Percentiles rank a stretch among this genome's conserved stretches.
Evolutionary conservation across 2,329 filamentous ascomycete genomes (phyloP).

Genomic region (Amauroascus verrucosus): DNA sequence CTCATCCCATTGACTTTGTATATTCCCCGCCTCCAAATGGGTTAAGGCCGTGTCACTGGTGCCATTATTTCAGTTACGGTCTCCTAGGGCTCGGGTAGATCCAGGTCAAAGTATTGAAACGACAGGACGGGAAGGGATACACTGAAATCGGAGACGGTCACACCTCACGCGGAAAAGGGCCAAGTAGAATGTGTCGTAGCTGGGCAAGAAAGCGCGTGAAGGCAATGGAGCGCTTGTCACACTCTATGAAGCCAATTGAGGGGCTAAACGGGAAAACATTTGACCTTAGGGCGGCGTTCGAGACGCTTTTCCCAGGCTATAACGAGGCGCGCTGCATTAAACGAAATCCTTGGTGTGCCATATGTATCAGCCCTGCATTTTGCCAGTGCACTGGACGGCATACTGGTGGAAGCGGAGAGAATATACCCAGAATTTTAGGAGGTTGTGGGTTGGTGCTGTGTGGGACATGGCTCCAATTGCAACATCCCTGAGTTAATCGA

Average conservation of each 20-base stretch:
- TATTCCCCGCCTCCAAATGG: slow-evolving; percentile 18
- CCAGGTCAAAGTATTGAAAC: slow-evolving; percentile 28
- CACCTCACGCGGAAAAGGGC: slow-evolving; percentile 22
- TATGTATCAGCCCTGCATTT: slow-evolving; percentile 34
- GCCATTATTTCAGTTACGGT: slow-evolving; percentile 30
- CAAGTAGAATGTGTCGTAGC: slow-evolving; percentile 30
- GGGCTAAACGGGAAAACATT: slow-evolving; percentile 15
- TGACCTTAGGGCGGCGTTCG: slow-evolving; percentile 23
- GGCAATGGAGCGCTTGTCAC: slow-evolving; percentile 29
- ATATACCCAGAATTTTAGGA: not conserved
- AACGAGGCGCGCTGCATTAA: slow-evolving; percentile 14
- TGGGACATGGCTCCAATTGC: slow-evolving; percentile 20
- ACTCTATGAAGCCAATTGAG: slow-evolving; percentile 24
- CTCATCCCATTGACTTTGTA: slow-evolving; percentile 34
- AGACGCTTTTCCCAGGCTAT: slow-evolving; percentile 17
- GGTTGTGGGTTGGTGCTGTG: slow-evolving; percentile 28
- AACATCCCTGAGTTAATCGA: slow-evolving; percentile 19
- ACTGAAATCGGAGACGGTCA: slow-evolving; percentile 34
- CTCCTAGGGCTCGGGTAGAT: slow-evolving; percentile 31
- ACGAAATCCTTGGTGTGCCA: slow-evolving; percentile 29
- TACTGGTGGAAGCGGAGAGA: not conserved
- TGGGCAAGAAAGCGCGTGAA: slow-evolving; percentile 29
- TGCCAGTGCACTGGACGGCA: slow-evolving; percentile 24
- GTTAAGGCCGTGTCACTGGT: slow-evolving; percentile 33
- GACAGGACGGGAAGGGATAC: slow-evolving; percentile 28